These are phyloP conservation scores for Maudiozyma humilis DNA, from an alignment of 1,139 yeast genomes.

Conservation along the genomic window DNA sequence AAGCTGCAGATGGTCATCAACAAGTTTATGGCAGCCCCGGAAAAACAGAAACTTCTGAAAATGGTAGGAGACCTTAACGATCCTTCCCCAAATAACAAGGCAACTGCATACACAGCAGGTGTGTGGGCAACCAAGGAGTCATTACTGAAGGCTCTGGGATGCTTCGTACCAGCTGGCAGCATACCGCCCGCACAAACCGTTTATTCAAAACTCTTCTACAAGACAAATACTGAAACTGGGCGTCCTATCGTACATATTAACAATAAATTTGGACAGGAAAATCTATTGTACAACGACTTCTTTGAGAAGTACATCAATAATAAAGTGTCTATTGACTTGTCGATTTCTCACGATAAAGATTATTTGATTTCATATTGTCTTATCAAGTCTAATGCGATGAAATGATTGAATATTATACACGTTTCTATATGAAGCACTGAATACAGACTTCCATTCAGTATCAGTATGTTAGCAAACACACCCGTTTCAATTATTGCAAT, in stretches of 20 bases:
- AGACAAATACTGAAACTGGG: conserved; percentile 15
- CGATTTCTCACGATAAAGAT: conserved; percentile 28
- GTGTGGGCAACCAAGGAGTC: conserved; percentile 31
- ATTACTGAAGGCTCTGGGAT: conserved; percentile 19
- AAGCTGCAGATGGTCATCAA: conserved; percentile 7
- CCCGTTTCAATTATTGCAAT: too few species aligned
- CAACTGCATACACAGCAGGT: conserved; percentile 22
- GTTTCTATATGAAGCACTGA: not conserved
- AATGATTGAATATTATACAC: not conserved
- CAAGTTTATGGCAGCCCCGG: conserved; percentile 22
- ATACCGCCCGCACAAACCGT: conserved; percentile 26
- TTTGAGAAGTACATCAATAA: conserved; percentile 11
- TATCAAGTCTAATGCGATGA: not conserved
- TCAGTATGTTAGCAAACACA: too few species aligned
- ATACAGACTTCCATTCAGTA: not conserved
- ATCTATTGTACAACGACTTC: conserved; percentile 10
- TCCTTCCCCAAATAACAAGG: not conserved
- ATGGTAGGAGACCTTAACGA: not conserved
- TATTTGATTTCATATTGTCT: conserved; percentile 20
- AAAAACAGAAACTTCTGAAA: conserved; percentile 4
- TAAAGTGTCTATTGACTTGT: conserved; percentile 13
- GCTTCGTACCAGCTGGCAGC: conserved; percentile 10
- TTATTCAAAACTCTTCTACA: conserved; percentile 23
- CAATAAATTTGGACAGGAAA: conserved; percentile 3
- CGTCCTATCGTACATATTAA: conserved; percentile 19